Evolutionary conservation across 2,329 filamentous ascomycete genomes (phyloP).

Genomic region (Metarhizium robertsii): DNA sequence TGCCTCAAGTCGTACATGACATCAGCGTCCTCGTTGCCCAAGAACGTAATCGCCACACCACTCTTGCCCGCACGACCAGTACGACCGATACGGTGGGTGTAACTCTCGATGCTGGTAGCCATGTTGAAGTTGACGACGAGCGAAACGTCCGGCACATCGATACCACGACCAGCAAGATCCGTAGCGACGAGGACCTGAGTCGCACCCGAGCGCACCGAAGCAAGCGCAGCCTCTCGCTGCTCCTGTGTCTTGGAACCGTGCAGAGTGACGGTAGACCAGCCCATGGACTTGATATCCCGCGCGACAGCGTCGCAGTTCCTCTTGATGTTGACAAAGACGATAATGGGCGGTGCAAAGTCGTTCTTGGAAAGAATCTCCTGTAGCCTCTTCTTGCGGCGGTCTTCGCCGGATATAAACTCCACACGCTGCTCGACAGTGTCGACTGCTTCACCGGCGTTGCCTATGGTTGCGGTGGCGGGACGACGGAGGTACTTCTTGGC

Average conservation of each 20-base stretch:
- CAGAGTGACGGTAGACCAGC: constrained; percentile 79
- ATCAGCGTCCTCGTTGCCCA: constrained; percentile 83
- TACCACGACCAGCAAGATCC: constrained; percentile 91
- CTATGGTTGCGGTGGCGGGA: constrained; percentile 89
- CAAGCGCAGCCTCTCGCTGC: constrained; percentile 87
- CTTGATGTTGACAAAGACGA: constrained; percentile 99
- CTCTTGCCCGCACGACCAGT: constrained; percentile 96
- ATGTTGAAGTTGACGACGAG: constrained; percentile 99
- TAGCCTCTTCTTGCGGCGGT: constrained; percentile 94
- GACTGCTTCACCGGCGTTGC: constrained; percentile 89
- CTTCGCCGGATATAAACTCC: constrained; percentile 82
- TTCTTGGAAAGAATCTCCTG: constrained; percentile 74
- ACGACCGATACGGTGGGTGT: constrained; percentile 93
- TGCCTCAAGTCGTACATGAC: constrained; percentile 91
- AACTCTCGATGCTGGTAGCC: constrained; percentile 84
- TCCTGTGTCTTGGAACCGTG: constrained; percentile 97
- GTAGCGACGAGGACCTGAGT: constrained; percentile 91
- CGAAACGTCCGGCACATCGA: constrained; percentile 89
- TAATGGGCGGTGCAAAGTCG: constrained; percentile 82
- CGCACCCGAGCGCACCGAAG: constrained; percentile 68
- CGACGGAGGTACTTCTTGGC: constrained; percentile 93
- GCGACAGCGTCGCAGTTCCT: constrained; percentile 95
- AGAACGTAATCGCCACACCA: constrained; percentile 91
- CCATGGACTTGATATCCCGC: constrained; percentile 88
- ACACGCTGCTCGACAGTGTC: constrained; percentile 97